Percentiles rank a stretch among this genome's conserved stretches.
Conservation (phyloP, 805 yeast genomes). For the Starmerella scarabaei region DNA sequence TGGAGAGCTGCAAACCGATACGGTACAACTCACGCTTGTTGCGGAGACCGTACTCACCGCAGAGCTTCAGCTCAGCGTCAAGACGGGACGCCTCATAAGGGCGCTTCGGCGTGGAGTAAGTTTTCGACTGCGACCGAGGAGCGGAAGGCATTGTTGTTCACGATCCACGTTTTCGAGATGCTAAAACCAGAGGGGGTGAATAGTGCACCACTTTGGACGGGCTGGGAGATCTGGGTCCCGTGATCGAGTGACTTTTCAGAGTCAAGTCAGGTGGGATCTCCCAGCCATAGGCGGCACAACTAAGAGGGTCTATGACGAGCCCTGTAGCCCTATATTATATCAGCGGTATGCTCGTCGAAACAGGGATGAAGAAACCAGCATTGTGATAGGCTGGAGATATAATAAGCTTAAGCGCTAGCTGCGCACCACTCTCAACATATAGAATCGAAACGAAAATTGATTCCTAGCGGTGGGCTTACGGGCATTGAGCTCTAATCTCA, state of each 20-base stretch:
- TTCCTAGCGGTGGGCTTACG: no score
- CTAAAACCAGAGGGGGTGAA: conserved; percentile 2
- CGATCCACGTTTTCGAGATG: conserved; percentile 13
- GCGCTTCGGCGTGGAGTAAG: conserved; percentile 98
- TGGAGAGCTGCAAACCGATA: conserved; percentile 97
- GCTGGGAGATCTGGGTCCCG: conserved; percentile 2
- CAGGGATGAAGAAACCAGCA: no score
- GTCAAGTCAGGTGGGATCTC: conserved; percentile 1
- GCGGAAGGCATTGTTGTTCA: conserved; percentile 23
- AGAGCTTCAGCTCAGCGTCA: conserved; percentile 97
- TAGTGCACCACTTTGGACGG: background rate
- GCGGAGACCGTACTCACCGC: conserved; percentile 99
- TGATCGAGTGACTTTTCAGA: conserved; percentile 10
- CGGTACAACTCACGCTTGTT: conserved; percentile 99
- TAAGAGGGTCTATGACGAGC: background rate
- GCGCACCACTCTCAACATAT: no score
- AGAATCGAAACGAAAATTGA: no score
- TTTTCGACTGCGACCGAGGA: conserved; percentile 98
- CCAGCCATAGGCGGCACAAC: background rate
- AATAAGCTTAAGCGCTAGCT: no score
- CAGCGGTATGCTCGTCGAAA: no score
- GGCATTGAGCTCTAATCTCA: no score
- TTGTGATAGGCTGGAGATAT: no score
- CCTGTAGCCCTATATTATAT: no score
- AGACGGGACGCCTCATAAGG: conserved; percentile 99